Percentiles rank a stretch among this genome's conserved stretches.
These are phyloP conservation scores for Lyophyllum decastes DNA, from an alignment of 768 basidiomycete genomes.

Conservation along the genomic window DNA sequence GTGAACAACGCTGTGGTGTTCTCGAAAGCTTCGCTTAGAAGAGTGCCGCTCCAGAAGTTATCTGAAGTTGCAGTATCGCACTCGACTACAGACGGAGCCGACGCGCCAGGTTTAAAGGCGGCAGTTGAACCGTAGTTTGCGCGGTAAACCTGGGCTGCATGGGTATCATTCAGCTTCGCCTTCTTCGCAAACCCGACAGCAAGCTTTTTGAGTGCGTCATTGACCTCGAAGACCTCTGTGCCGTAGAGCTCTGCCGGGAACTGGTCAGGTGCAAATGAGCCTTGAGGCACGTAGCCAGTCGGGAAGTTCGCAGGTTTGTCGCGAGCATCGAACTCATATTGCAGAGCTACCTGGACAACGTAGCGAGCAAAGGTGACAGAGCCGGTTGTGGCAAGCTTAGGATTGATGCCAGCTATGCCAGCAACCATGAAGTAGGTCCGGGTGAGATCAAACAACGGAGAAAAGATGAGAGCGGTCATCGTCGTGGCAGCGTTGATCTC, in stretches of 20 bases:
- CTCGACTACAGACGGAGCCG: constrained; percentile 11
- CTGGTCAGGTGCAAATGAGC: constrained; percentile 2
- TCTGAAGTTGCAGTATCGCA: constrained; percentile 14
- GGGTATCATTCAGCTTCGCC: constrained; percentile 2
- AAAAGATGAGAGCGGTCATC: constrained; percentile 2
- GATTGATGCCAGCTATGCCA: constrained; percentile 2
- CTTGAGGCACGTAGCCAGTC: constrained; percentile 13
- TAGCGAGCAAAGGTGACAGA: constrained; percentile 14
- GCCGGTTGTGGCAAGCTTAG: constrained; percentile 3
- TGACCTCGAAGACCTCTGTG: constrained; percentile 15
- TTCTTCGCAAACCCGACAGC: constrained; percentile 8
- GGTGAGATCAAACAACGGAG: constrained; percentile 1
- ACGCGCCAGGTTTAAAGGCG: constrained; percentile 1
- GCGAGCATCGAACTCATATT: constrained; percentile 15
- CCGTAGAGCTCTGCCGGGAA: constrained; percentile 11
- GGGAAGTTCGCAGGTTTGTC: constrained; percentile 8
- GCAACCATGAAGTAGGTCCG: constrained; percentile 7
- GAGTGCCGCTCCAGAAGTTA: constrained; percentile 5
- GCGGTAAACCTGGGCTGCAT: constrained; percentile 3
- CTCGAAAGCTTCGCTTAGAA: constrained; percentile 8
- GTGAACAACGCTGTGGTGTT: constrained; percentile 11
- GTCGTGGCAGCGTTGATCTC: constrained; percentile 10
- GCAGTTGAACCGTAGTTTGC: not conserved
- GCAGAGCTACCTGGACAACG: constrained; percentile 9
- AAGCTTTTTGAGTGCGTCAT: constrained; percentile 9